These are phyloP conservation scores for Blastobotrys apis DNA, from an alignment of 1,139 yeast species.

Conservation along the genomic window DNA sequence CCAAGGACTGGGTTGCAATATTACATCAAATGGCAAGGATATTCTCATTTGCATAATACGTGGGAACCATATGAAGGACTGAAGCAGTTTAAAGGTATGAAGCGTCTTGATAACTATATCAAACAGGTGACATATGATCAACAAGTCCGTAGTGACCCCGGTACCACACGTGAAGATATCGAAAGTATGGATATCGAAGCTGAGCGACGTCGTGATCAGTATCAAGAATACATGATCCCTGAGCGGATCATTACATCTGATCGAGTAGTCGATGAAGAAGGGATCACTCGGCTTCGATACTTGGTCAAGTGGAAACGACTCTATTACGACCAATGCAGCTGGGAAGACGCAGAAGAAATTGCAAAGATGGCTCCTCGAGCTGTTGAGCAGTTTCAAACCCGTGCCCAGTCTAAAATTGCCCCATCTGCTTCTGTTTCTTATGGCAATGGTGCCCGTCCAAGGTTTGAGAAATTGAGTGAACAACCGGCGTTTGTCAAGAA, in stretches of 20 bases:
- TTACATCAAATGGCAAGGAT: slow-evolving; percentile 74
- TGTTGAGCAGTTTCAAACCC: slow-evolving; percentile 76
- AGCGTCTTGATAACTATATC: slow-evolving; percentile 86
- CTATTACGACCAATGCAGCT: slow-evolving; percentile 91
- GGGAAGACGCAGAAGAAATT: slow-evolving; percentile 91
- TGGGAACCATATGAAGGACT: slow-evolving; percentile 77
- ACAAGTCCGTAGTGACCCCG: slow-evolving; percentile 71
- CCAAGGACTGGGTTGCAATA: slow-evolving; percentile 36
- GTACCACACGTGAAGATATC: slow-evolving; percentile 81
- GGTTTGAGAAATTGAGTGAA: slow-evolving; percentile 75
- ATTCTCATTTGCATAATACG: slow-evolving; percentile 89
- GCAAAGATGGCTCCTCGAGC: slow-evolving; percentile 80
- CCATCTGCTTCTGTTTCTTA: slow-evolving; percentile 80
- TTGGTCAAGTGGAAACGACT: slow-evolving; percentile 91
- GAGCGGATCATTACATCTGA: slow-evolving; percentile 89
- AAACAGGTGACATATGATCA: slow-evolving; percentile 72
- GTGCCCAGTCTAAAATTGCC: slow-evolving; percentile 76
- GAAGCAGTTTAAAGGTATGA: slow-evolving; percentile 60
- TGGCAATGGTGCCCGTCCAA: slow-evolving; percentile 68
- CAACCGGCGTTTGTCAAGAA: slow-evolving; percentile 91
- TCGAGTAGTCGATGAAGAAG: slow-evolving; percentile 57
- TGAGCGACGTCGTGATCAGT: slow-evolving; percentile 78
- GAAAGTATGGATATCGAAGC: slow-evolving; percentile 91
- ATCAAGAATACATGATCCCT: slow-evolving; percentile 75
- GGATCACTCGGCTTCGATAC: slow-evolving; percentile 67